phyloP scores from a whole-genome alignment of 2,329 filamentous ascomycete genomes.

The Cercospora zeae-maydis region DNA sequence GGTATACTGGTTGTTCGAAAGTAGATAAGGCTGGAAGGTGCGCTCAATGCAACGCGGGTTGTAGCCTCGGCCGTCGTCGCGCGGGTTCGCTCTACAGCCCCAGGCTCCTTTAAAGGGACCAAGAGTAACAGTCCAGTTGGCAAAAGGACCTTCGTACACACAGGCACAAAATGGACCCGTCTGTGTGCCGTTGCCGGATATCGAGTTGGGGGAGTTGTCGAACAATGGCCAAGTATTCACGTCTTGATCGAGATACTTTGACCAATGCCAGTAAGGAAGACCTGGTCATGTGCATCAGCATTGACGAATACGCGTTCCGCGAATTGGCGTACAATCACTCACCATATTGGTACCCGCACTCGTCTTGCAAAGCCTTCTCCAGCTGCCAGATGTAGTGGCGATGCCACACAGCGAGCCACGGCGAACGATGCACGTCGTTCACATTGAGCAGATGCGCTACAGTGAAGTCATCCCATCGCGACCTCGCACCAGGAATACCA shows the following conservation, averaged over 20 bases:
- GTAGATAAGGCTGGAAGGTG: background rate
- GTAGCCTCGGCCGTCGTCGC: constrained; percentile 15
- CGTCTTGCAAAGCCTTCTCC: constrained; percentile 36
- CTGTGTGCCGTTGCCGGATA: constrained; percentile 27
- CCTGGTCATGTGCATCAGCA: background rate
- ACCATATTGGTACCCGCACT: constrained; percentile 13
- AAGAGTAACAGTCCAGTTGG: constrained; percentile 36
- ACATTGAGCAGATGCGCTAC: constrained; percentile 19
- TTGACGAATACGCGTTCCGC: background rate
- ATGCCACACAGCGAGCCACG: constrained; percentile 17
- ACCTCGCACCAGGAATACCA: constrained; percentile 19
- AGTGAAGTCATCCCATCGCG: constrained; percentile 25
- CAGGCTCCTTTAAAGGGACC: constrained; percentile 17
- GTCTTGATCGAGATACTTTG: constrained; percentile 39
- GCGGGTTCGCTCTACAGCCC: constrained; percentile 22
- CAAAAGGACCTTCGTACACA: constrained; percentile 50
- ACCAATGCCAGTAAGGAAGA: constrained; percentile 53
- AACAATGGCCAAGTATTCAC: constrained; percentile 46
- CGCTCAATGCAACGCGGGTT: constrained; percentile 20
- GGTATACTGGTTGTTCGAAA: constrained; percentile 14
- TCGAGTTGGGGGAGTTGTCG: constrained; percentile 49
- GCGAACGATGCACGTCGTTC: constrained; percentile 14
- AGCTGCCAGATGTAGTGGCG: constrained; percentile 24
- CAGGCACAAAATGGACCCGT: constrained; percentile 43
- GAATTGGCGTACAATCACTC: background rate